These are phyloP conservation scores for Polysphondylium violaceum DNA, from an alignment of 78 protist species.

Conservation along the genomic window DNA sequence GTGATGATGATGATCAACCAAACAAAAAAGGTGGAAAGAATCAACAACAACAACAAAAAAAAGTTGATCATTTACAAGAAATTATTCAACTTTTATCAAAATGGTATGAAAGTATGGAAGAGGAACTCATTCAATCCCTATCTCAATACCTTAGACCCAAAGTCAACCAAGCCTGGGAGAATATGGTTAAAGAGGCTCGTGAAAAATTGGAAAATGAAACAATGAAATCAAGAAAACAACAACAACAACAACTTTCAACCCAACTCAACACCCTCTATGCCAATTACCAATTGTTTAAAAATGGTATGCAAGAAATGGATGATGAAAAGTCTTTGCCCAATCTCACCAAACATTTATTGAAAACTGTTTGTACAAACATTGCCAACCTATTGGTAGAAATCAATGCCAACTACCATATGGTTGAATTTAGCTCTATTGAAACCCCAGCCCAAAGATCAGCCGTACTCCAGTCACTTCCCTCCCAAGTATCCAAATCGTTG, in stretches of 20 bases:
- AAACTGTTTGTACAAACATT: slow-evolving; percentile 25
- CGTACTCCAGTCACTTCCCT: slow-evolving; percentile 26
- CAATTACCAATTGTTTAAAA: slow-evolving; percentile 36
- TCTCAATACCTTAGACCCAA: slow-evolving; percentile 69
- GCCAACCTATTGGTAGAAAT: slow-evolving; percentile 41
- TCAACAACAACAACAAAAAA: not conserved
- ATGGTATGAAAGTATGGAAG: slow-evolving; percentile 70
- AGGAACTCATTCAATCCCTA: slow-evolving; percentile 52
- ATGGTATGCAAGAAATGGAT: slow-evolving; percentile 58
- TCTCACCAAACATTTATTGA: slow-evolving; percentile 56
- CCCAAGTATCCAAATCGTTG: not conserved
- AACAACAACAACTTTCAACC: slow-evolving; percentile 11
- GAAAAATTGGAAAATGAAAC: slow-evolving; percentile 62
- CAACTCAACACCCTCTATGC: slow-evolving; percentile 31
- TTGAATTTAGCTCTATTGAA: slow-evolving; percentile 20
- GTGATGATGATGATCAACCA: slow-evolving; percentile 36
- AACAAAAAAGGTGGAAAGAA: not conserved
- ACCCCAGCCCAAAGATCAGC: slow-evolving; percentile 47
- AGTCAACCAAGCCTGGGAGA: slow-evolving; percentile 53
- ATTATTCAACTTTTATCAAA: slow-evolving; percentile 47
- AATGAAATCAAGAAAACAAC: slow-evolving; percentile 36
- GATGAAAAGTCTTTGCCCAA: not conserved
- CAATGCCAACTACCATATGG: slow-evolving; percentile 52
- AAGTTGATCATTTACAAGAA: slow-evolving; percentile 68
- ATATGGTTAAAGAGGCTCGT: slow-evolving; percentile 51